Base-by-base conservation (phyloP, 768 basidiomycete species). In the Suillus hirtellus region DNA sequence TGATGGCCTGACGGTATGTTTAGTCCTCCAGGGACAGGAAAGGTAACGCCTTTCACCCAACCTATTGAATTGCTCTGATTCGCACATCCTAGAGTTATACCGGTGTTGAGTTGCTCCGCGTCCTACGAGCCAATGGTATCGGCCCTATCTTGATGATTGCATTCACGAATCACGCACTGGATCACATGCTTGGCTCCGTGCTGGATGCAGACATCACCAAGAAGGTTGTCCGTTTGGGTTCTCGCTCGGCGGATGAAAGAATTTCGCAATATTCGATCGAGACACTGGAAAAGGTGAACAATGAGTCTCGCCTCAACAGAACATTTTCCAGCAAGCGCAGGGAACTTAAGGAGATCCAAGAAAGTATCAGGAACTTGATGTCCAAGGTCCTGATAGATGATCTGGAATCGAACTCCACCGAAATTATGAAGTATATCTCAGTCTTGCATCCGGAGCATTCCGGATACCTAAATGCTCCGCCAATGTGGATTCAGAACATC, bases 21-120 rank as follows among this genome's bases (percentile, higher is more conserved):
- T 63, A 89, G 89, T 52, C 90, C 90, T 31, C 91, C 90, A 1
- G 91, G 90, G 1, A 92, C 90, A 0, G 91, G 90, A 65, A 91
- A 91, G 82, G 88, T 88, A 50, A 65, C 62, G 35, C 19, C 3
- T 52, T 40, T 31, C 42, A 44, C 17, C 5, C 27, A 31, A 53
- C 37, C 14, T 4, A 12, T 19, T 17, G 11, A 11, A 27, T 3
- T 14, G 19, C 11, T 35, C 6, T 34, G 27, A 59, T n/a, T 63
- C 61, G 34, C 44, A 19, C 61, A 24, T 11, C 64, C 31, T 47
- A 89, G 86, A 86, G 84, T 31, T 90, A 80, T 67, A 89, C 87
- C 3, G 89, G 87, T 1, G 81, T 87, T 5, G 88, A 93, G 70
- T 78, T 93, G 17, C 70, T 93, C 10, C 84, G 88, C 0, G 83